Percentiles rank a stretch among this genome's conserved stretches.
phyloP scores from a whole-genome alignment of 1,284 basidiomycete genomes.

The Crucibulum cyathiforme region DNA sequence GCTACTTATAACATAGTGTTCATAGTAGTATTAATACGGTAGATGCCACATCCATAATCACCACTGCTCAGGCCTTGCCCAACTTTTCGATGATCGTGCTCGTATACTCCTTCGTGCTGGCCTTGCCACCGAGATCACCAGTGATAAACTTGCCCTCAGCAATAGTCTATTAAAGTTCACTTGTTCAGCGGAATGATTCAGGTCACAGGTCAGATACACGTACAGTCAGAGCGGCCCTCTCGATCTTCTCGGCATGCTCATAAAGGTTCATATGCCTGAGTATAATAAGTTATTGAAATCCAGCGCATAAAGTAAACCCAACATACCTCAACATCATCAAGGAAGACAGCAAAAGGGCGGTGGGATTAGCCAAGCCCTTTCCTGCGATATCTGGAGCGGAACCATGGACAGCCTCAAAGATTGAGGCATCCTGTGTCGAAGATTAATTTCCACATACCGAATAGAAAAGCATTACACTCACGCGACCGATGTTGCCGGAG shows the following conservation, averaged over 20 bases:
- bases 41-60: neutral
- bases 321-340: slow-evolving; percentile 95
- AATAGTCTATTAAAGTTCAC: slow-evolving; percentile 71
- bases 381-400: slow-evolving; percentile 91
- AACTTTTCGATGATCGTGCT: slow-evolving; percentile 85
- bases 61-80: slow-evolving; percentile 41
- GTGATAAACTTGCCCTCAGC: slow-evolving; percentile 94
- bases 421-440: slow-evolving; percentile 84
- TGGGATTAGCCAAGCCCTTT: slow-evolving; percentile 97
- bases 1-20: neutral
- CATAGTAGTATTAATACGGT: neutral
- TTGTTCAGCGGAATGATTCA: slow-evolving; percentile 14
- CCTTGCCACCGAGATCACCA: slow-evolving; percentile 90
- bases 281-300: slow-evolving; percentile 24
- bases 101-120: slow-evolving; percentile 89
- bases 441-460: neutral
- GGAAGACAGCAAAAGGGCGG: slow-evolving; percentile 92
- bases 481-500: slow-evolving; percentile 96
- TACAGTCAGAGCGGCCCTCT: slow-evolving; percentile 88
- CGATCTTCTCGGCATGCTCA: slow-evolving; percentile 89
- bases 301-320: slow-evolving; percentile 7
- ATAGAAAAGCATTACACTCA: slow-evolving; percentile 43
- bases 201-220: slow-evolving; percentile 35
- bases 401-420: slow-evolving; percentile 99
- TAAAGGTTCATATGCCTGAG: slow-evolving; percentile 92